Percentiles rank a stretch among this genome's conserved stretches.
phyloP scores from a whole-genome alignment of 805 yeast genomes.

The Ogataea paradorogensis region DNA sequence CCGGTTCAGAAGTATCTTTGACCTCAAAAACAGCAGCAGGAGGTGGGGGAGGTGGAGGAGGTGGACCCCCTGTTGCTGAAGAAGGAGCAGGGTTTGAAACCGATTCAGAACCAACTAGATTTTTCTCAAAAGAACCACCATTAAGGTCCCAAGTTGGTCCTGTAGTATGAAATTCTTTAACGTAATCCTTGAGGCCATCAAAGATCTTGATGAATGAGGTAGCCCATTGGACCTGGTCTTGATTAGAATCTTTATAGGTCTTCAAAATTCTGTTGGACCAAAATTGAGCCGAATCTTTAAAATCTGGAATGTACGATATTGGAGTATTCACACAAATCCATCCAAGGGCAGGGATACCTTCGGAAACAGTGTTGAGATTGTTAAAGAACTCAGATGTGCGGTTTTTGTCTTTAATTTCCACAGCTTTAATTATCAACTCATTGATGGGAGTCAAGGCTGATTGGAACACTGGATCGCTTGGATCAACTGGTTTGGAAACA shows the following conservation, averaged over 20 bases:
- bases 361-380: conserved; percentile 79
- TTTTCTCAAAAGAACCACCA: conserved; percentile 58
- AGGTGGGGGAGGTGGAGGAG: conserved; percentile 90
- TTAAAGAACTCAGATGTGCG: conserved; percentile 63
- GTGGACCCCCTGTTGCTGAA: conserved; percentile 39
- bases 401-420: conserved; percentile 68
- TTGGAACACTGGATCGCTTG: conserved; percentile 49
- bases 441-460: conserved; percentile 69
- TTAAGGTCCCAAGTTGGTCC: conserved; percentile 79
- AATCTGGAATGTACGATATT: conserved; percentile 70
- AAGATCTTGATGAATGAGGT: conserved; percentile 58
- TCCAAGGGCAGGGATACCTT: conserved; percentile 85
- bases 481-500: conserved; percentile 62
- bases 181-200: conserved; percentile 68
- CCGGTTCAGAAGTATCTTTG: conserved; percentile 40
- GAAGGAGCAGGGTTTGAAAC: conserved; percentile 26
- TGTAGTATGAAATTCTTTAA: conserved; percentile 72
- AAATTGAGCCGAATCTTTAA: conserved; percentile 87
- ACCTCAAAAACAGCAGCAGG: conserved; percentile 80
- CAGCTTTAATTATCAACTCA: conserved; percentile 53
- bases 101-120: conserved; percentile 26
- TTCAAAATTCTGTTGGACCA: conserved; percentile 91
- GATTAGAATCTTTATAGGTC: conserved; percentile 72
- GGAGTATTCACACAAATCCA: conserved; percentile 86
- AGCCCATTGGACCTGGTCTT: conserved; percentile 79